phyloP scores from a whole-genome alignment of 331 rosid species.

The Dryas integrifolia region DNA sequence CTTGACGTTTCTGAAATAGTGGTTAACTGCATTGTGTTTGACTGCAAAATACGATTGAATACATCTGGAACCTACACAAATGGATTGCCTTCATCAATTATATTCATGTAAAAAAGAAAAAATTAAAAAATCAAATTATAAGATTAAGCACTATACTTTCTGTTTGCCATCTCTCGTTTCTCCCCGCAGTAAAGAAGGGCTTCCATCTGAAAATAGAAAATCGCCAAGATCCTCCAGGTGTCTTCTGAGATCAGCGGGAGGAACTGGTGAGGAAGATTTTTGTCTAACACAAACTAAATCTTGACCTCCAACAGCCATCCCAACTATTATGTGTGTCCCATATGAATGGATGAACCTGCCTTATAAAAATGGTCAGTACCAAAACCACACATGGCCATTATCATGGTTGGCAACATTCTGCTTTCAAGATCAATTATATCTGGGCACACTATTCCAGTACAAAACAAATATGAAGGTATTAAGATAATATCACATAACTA shows the following conservation, averaged over 20 bases:
- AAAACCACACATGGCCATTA: neutral
- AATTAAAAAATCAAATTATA: neutral
- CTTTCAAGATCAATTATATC: slow-evolving; percentile 3
- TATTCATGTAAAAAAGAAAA: slow-evolving; percentile 1
- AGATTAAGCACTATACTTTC: slow-evolving; percentile 42
- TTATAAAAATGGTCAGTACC: slow-evolving; percentile 55
- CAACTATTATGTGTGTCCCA: slow-evolving; percentile 88
- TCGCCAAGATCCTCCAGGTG: slow-evolving; percentile 94
- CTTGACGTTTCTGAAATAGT: slow-evolving; percentile 84
- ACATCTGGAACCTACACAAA: slow-evolving; percentile 79
- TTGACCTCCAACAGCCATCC: slow-evolving; percentile 97
- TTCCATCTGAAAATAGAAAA: slow-evolving; percentile 76
- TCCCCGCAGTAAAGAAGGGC: slow-evolving; percentile 70
- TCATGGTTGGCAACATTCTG: neutral
- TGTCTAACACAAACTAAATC: slow-evolving; percentile 82
- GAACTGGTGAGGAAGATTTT: slow-evolving; percentile 71
- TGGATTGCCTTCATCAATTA: slow-evolving; percentile 18
- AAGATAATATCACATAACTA: neutral
- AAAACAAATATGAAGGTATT: neutral
- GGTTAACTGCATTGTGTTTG: slow-evolving; percentile 73
- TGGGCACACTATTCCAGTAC: neutral
- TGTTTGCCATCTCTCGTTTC: slow-evolving; percentile 60
- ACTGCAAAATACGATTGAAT: slow-evolving; percentile 75
- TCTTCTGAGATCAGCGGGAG: slow-evolving; percentile 75
- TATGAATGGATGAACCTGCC: slow-evolving; percentile 89